Conservation (phyloP, 306 rosid genomes). For the Acacia crassicarpa region DNA sequence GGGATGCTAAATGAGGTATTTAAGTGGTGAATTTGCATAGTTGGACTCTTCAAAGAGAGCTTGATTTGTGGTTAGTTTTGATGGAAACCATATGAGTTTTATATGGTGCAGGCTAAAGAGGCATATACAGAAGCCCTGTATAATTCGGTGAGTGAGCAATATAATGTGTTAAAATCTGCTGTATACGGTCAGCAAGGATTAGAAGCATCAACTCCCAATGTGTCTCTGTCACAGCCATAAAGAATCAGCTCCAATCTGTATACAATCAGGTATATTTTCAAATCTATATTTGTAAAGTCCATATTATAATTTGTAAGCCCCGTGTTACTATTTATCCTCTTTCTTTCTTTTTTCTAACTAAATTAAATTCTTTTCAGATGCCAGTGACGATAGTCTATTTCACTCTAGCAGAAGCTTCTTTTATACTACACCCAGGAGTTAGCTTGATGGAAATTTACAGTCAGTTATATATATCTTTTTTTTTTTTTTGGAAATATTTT, state of each 20-base stretch:
- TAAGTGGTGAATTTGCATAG: not conserved
- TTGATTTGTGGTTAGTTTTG: not conserved
- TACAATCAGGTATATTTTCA: not conserved
- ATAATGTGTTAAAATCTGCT: not conserved
- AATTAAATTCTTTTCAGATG: not conserved
- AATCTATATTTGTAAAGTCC: too few species aligned
- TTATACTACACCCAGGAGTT: not conserved
- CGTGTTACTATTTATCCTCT: too few species aligned
- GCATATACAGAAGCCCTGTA: not conserved
- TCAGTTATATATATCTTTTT: not conserved
- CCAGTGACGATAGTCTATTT: not conserved
- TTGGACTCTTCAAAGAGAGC: not conserved
- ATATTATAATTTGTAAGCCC: too few species aligned
- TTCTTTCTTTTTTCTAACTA: not conserved
- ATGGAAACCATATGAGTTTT: not conserved
- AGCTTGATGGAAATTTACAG: slow-evolving; percentile 32
- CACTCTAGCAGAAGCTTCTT: not conserved
- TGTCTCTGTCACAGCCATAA: not conserved
- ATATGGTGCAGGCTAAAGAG: not conserved
- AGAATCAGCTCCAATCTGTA: not conserved
- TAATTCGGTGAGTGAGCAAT: not conserved
- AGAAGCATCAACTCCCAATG: not conserved
- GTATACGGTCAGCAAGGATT: not conserved
- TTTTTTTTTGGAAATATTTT: not conserved
- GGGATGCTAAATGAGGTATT: too few species aligned